Percentiles rank a stretch among this genome's conserved stretches.
Evolutionary conservation across 2,329 filamentous ascomycete species (phyloP).

Genomic region (Pseudogymnoascus sp.): DNA sequence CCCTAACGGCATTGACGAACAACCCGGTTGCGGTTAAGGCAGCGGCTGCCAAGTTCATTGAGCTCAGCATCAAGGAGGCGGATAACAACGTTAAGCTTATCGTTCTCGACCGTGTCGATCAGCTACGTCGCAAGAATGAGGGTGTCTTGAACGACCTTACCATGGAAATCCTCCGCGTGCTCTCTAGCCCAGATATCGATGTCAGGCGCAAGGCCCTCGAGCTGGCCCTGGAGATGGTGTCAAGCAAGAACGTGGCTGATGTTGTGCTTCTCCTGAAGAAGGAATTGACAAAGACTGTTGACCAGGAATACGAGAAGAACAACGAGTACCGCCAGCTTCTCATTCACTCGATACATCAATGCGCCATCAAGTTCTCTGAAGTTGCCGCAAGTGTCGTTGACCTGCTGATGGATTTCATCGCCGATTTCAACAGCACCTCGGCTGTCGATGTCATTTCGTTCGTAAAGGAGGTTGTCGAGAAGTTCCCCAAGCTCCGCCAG

Average conservation of each 20-base stretch:
- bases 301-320: slow-evolving; percentile 98
- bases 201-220: slow-evolving; percentile 85
- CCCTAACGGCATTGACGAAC: slow-evolving; percentile 83
- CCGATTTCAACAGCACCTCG: slow-evolving; percentile 94
- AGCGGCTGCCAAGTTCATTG: slow-evolving; percentile 90
- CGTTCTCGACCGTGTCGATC: slow-evolving; percentile 87
- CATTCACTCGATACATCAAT: slow-evolving; percentile 96
- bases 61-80: slow-evolving; percentile 92
- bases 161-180: slow-evolving; percentile 93
- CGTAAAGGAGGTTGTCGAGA: slow-evolving; percentile 97
- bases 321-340: slow-evolving; percentile 88
- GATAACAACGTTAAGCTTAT: slow-evolving; percentile 99
- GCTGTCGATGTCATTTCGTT: slow-evolving; percentile 98
- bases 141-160: slow-evolving; percentile 87
- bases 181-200: slow-evolving; percentile 93
- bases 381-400: slow-evolving; percentile 95
- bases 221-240: slow-evolving; percentile 94
- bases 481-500: slow-evolving; percentile 82
- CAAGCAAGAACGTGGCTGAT: slow-evolving; percentile 97
- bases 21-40: slow-evolving; percentile 98
- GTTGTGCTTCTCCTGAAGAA: slow-evolving; percentile 95
- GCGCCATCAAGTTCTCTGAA: slow-evolving; percentile 98
- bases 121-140: slow-evolving; percentile 78
- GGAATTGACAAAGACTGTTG: slow-evolving; percentile 92
- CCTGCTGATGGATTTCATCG: slow-evolving; percentile 97